phyloP scores from a whole-genome alignment of 345 rosid genomes.

The Angophora floribunda region DNA sequence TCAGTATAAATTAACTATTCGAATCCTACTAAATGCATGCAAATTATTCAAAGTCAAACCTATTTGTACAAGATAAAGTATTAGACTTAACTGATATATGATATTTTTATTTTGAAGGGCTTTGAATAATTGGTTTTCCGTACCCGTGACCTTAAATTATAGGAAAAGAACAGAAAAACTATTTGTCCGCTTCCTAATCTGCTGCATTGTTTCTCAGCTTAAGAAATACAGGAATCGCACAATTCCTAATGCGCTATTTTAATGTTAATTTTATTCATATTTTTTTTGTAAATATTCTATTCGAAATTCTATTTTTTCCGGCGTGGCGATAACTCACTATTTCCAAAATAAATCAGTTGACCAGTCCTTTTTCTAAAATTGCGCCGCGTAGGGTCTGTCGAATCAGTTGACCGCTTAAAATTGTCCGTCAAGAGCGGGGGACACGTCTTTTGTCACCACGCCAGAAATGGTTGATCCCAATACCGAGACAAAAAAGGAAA shows the following conservation, averaged over 20 bases:
- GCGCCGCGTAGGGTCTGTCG: not conserved
- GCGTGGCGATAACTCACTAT: not conserved
- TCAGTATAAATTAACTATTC: not conserved
- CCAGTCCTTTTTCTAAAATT: not conserved
- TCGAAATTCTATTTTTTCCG: not conserved
- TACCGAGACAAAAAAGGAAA: not conserved
- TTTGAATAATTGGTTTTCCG: not conserved
- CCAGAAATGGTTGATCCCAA: not conserved
- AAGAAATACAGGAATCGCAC: not conserved
- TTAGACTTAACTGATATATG: not conserved
- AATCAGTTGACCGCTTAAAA: not conserved
- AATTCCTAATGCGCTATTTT: not conserved
- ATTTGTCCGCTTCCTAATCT: not conserved
- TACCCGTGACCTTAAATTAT: not conserved
- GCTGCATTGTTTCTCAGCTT: not conserved
- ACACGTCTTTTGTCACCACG: not conserved
- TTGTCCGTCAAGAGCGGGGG: not conserved
- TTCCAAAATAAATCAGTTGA: not conserved
- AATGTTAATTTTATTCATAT: not conserved
- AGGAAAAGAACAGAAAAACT: accelerated
- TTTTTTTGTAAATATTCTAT: not conserved
- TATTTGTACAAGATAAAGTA: not conserved
- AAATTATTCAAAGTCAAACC: not conserved
- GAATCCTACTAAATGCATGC: not conserved
- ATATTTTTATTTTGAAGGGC: not conserved